These are phyloP conservation scores for Cucurbita argyrosperma DNA, from an alignment of 306 rosid genomes.

Conservation along the genomic window DNA sequence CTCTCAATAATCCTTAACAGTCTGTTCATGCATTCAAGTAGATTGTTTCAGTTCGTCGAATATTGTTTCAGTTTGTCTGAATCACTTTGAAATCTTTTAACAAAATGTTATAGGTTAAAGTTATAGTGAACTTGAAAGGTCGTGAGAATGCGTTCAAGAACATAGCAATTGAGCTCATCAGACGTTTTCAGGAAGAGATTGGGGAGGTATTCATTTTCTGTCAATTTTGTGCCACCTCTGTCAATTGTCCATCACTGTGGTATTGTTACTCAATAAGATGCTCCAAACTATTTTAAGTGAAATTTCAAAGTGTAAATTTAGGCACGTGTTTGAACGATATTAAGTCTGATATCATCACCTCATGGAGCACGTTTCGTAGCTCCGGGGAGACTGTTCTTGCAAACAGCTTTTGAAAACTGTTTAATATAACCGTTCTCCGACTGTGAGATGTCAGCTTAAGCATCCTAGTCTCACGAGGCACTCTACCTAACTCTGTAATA, in stretches of 20 bases:
- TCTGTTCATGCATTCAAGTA: neutral
- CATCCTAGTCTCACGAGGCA: neutral
- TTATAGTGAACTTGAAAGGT: conserved; percentile 89
- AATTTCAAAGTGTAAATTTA: neutral
- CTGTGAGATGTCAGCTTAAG: neutral
- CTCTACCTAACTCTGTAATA: neutral
- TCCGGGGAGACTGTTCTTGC: neutral
- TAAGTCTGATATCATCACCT: neutral
- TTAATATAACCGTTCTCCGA: neutral
- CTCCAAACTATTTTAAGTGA: neutral
- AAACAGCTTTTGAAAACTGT: neutral
- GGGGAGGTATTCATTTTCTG: conserved; percentile 58
- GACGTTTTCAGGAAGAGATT: conserved; percentile 71
- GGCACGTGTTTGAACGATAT: neutral
- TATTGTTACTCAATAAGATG: neutral
- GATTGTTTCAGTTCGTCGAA: no score
- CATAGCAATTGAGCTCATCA: conserved; percentile 75
- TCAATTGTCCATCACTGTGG: neutral
- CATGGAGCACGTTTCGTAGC: neutral
- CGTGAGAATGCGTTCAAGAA: conserved; percentile 94
- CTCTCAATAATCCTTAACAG: no score
- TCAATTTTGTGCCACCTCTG: neutral
- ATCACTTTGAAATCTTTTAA: conserved; percentile 8
- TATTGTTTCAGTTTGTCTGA: neutral
- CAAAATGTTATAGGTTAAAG: conserved; percentile 58